Evolutionary conservation across 2,329 filamentous ascomycete species (phyloP).

Genomic region (Rutstroemia sp.): DNA sequence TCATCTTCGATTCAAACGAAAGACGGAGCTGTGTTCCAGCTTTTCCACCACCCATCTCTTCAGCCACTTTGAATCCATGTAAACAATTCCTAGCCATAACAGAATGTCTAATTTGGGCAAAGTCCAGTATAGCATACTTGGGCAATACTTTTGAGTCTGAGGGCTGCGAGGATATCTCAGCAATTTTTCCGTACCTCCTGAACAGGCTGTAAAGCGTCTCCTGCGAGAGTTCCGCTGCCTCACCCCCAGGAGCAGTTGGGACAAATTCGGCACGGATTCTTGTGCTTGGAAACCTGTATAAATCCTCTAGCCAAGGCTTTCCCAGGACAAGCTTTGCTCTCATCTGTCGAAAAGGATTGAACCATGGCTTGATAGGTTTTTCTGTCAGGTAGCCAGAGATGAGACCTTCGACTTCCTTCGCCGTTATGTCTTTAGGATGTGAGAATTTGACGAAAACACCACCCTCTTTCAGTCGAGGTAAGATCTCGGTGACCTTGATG

Average conservation of each 20-base stretch:
- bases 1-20: conserved; percentile 74
- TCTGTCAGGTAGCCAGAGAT: conserved; percentile 58
- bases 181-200: conserved; percentile 81
- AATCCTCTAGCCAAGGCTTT: conserved; percentile 87
- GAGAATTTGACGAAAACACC: conserved; percentile 88
- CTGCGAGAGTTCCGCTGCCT: conserved; percentile 72
- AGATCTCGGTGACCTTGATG: conserved; percentile 69
- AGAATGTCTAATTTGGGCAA: conserved; percentile 45
- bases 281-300: conserved; percentile 72
- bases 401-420: conserved; percentile 48
- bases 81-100: conserved; percentile 50
- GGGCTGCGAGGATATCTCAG: conserved; percentile 75
- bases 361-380: conserved; percentile 77
- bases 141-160: conserved; percentile 81
- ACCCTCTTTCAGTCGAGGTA: conserved; percentile 83
- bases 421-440: conserved; percentile 36
- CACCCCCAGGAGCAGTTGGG: conserved; percentile 59
- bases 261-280: conserved; percentile 80
- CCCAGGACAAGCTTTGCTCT: conserved; percentile 69
- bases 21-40: conserved; percentile 70
- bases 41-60: conserved; percentile 66
- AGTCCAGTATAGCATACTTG: conserved; percentile 73
- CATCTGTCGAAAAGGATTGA: conserved; percentile 71
- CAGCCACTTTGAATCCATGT: conserved; percentile 70
- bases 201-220: conserved; percentile 84